Percentiles rank a stretch among this genome's conserved stretches.
These are phyloP conservation scores for Claviceps paspali DNA, from an alignment of 2,329 filamentous ascomycete species.

Conservation along the genomic window DNA sequence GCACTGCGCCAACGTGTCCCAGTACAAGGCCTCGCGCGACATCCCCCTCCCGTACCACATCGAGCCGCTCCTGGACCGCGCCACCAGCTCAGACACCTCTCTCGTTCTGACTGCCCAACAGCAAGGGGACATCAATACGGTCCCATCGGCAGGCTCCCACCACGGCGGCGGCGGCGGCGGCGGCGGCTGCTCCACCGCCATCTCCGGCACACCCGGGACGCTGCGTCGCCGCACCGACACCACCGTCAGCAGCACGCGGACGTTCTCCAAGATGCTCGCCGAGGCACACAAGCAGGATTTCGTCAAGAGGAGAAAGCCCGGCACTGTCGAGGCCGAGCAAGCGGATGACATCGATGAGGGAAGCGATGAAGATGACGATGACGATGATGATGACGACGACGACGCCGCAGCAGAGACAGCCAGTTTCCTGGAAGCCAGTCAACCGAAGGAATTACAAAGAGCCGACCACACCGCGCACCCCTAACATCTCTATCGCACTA, in stretches of 20 bases:
- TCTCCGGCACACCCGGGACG: constrained; percentile 10
- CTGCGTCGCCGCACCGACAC: constrained; percentile 20
- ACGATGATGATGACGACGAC: constrained; percentile 9
- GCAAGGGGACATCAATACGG: no score
- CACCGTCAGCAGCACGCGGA: constrained; percentile 15
- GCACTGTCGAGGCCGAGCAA: constrained; percentile 8
- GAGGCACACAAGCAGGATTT: constrained; percentile 85
- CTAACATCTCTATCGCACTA: no score
- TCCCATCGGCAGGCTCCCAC: no score
- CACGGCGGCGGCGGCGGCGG: no score
- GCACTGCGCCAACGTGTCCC: constrained; percentile 80
- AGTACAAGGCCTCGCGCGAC: constrained; percentile 80
- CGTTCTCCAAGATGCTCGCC: constrained; percentile 52
- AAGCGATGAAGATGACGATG: constrained; percentile 18
- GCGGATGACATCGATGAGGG: constrained; percentile 11
- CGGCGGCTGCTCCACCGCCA: constrained; percentile 9
- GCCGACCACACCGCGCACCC: constrained; percentile 7
- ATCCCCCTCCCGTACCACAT: constrained; percentile 70
- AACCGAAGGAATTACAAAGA: constrained; percentile 1
- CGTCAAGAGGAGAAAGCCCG: constrained; percentile 51
- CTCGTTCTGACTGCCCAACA: no score
- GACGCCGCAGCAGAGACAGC: constrained; percentile 5
- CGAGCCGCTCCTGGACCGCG: constrained; percentile 29
- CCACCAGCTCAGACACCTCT: constrained; percentile 21
- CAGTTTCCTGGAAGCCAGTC: constrained; percentile 6